Evolutionary conservation across 2,329 filamentous ascomycete species (phyloP).

Genomic region (Geosmithia morbida): DNA sequence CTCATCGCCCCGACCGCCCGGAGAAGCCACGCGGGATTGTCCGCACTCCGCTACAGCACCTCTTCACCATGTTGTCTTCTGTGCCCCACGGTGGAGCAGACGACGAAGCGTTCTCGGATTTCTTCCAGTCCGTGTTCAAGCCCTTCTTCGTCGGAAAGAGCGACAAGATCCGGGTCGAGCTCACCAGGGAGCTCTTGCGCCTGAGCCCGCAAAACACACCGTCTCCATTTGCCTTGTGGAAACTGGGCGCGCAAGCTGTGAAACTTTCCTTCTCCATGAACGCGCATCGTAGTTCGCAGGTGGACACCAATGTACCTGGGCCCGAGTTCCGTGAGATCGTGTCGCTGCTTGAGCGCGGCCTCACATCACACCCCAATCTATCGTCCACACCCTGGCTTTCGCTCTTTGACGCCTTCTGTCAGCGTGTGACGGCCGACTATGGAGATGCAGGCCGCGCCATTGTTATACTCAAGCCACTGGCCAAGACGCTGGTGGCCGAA

Average conservation of each 20-base stretch:
- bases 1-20: constrained; percentile 39
- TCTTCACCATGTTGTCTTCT: constrained; percentile 46
- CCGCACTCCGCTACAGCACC: constrained; percentile 49
- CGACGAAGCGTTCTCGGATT: constrained; percentile 25
- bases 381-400: constrained; percentile 31
- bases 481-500: constrained; percentile 34
- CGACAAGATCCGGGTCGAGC: constrained; percentile 24
- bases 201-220: constrained; percentile 27
- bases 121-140: constrained; percentile 36
- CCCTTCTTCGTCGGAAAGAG: constrained; percentile 43
- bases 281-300: constrained; percentile 6
- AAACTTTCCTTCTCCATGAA: constrained; percentile 18
- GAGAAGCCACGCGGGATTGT: constrained; percentile 34
- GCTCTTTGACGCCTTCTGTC: constrained; percentile 42
- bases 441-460: constrained; percentile 55
- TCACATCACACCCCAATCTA: constrained; percentile 32
- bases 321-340: constrained; percentile 57
- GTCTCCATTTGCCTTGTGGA: constrained; percentile 35
- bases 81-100: constrained; percentile 31
- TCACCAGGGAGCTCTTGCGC: constrained; percentile 36
- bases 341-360: constrained; percentile 50
- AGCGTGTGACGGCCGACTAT: constrained; percentile 43
- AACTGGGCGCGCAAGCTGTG: constrained; percentile 32
- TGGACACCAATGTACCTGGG: constrained; percentile 16
- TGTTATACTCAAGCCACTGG: constrained; percentile 56